These are phyloP conservation scores for Populus trichocarpa DNA, from an alignment of 441 rosid species.

Conservation along the genomic window DNA sequence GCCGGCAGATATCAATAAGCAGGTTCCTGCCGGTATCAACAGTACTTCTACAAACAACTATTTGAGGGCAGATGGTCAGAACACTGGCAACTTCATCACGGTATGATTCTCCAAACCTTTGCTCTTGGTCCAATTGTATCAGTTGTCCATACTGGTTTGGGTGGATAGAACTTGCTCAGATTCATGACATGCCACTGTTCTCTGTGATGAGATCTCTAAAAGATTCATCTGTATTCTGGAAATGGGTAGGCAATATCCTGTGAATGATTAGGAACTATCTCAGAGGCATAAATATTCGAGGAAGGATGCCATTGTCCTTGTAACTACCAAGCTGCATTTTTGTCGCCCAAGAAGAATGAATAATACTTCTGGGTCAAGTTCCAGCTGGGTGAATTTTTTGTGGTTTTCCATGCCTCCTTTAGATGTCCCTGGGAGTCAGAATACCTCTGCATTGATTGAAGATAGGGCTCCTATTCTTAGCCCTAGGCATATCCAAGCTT, in stretches of 20 bases:
- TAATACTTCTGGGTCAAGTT: neutral
- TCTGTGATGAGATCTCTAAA: neutral
- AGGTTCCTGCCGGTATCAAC: conserved; percentile 68
- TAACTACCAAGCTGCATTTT: neutral
- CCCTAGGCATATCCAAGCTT: neutral
- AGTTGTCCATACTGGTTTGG: neutral
- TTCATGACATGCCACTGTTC: neutral
- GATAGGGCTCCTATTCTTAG: neutral
- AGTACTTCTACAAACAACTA: conserved; percentile 71
- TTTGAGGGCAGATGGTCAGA: conserved; percentile 78
- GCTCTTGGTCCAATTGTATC: neutral
- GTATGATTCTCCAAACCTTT: conserved; percentile 32
- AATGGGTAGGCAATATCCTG: neutral
- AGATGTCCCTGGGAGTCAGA: neutral
- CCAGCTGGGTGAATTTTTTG: neutral
- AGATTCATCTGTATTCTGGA: neutral
- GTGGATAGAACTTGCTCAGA: neutral
- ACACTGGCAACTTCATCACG: conserved; percentile 84
- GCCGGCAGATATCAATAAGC: conserved; percentile 48
- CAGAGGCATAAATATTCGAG: neutral
- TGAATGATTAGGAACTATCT: too few relatives aligned
- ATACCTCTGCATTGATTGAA: neutral
- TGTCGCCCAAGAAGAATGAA: neutral
- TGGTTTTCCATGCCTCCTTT: neutral
- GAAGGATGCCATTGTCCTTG: neutral